Evolutionary conservation across 768 basidiomycete genomes (phyloP).

Genomic region (Trametes coccinea): DNA sequence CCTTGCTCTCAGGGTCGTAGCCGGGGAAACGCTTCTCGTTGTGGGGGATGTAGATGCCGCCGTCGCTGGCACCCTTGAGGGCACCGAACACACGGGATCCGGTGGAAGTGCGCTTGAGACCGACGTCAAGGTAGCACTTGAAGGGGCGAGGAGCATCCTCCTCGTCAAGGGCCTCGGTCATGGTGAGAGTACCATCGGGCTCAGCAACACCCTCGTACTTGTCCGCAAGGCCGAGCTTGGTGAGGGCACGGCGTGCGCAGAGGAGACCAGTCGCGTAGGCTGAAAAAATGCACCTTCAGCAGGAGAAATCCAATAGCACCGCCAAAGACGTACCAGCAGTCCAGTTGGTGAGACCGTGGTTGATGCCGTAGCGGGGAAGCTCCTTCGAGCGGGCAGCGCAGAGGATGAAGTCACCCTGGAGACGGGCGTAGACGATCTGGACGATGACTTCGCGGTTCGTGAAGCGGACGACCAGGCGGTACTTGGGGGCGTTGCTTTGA

Average conservation of each 20-base stretch:
- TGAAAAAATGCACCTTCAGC: constrained; percentile 27
- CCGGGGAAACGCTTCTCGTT: constrained; percentile 98
- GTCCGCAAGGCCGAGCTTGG: constrained; percentile 94
- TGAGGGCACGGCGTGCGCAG: constrained; percentile 89
- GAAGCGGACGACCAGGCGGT: constrained; percentile 98
- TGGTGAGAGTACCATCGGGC: constrained; percentile 80
- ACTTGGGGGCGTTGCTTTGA: constrained; percentile 89
- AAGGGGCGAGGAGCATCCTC: constrained; percentile 98
- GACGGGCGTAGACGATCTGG: constrained; percentile 94
- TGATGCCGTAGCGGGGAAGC: constrained; percentile 94
- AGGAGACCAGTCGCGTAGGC: constrained; percentile 98
- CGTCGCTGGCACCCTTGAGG: constrained; percentile 97
- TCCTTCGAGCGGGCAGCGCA: constrained; percentile 86
- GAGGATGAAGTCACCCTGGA: constrained; percentile 95
- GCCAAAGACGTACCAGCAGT: constrained; percentile 65
- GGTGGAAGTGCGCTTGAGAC: constrained; percentile 95
- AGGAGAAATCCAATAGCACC: neutral
- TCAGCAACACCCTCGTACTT: constrained; percentile 95
- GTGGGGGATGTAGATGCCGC: constrained; percentile 97
- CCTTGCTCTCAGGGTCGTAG: constrained; percentile 89
- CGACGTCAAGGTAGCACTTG: constrained; percentile 98
- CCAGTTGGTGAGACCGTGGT: constrained; percentile 99
- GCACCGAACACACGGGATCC: constrained; percentile 98
- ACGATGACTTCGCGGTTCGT: constrained; percentile 96
- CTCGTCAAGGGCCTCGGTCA: constrained; percentile 86